Percentiles rank a stretch among this genome's conserved stretches.
phyloP scores from a whole-genome alignment of 164 flowering plant species.

The Stephania yunnanensis region DNA sequence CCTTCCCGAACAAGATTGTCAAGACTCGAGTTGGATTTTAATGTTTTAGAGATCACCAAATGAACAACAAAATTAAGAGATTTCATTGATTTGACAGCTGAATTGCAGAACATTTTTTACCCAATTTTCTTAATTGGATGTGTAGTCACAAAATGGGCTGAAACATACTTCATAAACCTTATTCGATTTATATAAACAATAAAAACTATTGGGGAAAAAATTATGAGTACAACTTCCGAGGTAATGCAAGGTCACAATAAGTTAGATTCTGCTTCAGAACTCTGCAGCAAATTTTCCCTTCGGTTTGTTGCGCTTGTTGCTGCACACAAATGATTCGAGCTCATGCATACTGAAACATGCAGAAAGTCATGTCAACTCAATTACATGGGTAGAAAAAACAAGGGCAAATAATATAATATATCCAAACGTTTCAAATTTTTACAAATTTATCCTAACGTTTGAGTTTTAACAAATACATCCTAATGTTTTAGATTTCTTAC shows the following conservation, averaged over 20 bases:
- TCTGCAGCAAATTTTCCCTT: not conserved
- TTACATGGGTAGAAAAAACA: not conserved
- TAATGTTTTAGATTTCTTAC: too few species aligned
- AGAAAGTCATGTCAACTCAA: not conserved
- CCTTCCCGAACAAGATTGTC: not conserved
- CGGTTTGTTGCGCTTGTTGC: not conserved
- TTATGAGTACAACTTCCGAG: not conserved
- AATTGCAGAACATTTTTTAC: not conserved
- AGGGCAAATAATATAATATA: too few species aligned
- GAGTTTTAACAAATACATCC: too few species aligned
- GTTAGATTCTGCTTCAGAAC: not conserved
- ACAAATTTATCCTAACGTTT: too few species aligned
- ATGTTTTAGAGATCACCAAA: not conserved
- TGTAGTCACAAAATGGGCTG: not conserved
- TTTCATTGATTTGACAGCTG: not conserved
- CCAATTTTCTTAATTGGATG: not conserved
- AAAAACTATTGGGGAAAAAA: not conserved
- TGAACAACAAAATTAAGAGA: not conserved
- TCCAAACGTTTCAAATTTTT: too few species aligned
- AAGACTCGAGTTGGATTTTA: not conserved
- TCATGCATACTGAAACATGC: not conserved
- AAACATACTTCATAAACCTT: not conserved
- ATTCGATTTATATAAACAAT: not conserved
- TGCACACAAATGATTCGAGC: not conserved
- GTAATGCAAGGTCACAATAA: not conserved